phyloP scores from a whole-genome alignment of 495 filamentous ascomycete species.

The Corynascus novoguineensis region DNA sequence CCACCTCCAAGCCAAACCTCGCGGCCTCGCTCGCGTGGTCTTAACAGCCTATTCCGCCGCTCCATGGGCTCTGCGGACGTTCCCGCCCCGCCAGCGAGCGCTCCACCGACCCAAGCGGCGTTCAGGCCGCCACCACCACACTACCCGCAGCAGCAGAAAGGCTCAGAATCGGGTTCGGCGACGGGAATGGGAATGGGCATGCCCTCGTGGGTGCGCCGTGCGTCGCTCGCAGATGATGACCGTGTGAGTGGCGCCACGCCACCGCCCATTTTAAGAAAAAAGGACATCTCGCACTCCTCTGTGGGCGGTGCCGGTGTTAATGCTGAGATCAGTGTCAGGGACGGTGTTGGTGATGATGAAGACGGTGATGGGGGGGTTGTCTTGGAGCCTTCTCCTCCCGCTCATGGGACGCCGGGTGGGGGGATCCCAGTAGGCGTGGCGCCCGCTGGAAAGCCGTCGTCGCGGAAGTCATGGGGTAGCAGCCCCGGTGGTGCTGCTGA shows the following conservation, averaged over 20 bases:
- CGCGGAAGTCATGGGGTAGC: conserved; percentile 2
- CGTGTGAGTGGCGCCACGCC: conserved; percentile 40
- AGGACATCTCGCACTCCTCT: conserved; percentile 5
- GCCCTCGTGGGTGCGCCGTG: conserved; percentile 29
- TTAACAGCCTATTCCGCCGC: conserved; percentile 42
- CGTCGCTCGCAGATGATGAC: conserved; percentile 22
- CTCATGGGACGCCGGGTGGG: no score
- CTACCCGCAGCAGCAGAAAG: conserved; percentile 13
- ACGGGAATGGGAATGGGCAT: conserved; percentile 20
- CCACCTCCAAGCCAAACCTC: conserved; percentile 33
- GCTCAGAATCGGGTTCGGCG: background rate
- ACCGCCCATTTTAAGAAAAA: conserved; percentile 42
- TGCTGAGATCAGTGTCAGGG: no score
- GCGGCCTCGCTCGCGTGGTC: conserved; percentile 29
- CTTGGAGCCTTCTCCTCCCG: background rate
- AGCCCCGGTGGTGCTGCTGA: background rate
- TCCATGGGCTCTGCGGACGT: conserved; percentile 27
- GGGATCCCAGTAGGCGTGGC: conserved; percentile 4
- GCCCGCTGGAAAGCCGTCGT: background rate
- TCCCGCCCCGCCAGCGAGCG: conserved; percentile 24
- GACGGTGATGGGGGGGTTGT: conserved; percentile 21
- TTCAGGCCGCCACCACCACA: conserved; percentile 24
- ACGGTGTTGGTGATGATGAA: conserved; percentile 12
- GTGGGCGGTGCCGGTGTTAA: conserved; percentile 7
- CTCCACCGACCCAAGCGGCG: conserved; percentile 31